These are phyloP conservation scores for Seiridium cupressi DNA, from an alignment of 2,329 filamentous ascomycete genomes.

Conservation along the genomic window DNA sequence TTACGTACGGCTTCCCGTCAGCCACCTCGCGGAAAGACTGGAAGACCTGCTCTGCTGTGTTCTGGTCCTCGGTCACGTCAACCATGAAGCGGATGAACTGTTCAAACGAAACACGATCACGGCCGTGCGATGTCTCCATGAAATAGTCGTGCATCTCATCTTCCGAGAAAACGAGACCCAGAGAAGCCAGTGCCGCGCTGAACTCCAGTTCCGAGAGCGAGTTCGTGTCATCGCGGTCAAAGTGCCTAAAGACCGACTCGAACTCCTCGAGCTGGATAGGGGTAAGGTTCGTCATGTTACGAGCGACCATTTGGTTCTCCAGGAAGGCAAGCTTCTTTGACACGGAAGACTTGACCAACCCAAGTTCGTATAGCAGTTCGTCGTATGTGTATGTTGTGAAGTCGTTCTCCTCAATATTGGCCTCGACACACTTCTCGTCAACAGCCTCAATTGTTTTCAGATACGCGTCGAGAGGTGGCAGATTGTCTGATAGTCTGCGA, in stretches of 20 bases:
- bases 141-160: constrained; percentile 98
- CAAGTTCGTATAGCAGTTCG: constrained; percentile 89
- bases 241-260: constrained; percentile 96
- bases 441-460: constrained; percentile 82
- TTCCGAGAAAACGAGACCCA: constrained; percentile 94
- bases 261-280: constrained; percentile 98
- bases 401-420: constrained; percentile 99
- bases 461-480: constrained; percentile 88
- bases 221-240: constrained; percentile 91
- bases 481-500: constrained; percentile 76
- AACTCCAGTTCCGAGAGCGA: constrained; percentile 92
- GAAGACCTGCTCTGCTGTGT: constrained; percentile 97
- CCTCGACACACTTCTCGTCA: constrained; percentile 87
- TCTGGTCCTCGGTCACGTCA: constrained; percentile 96
- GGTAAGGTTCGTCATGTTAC: constrained; percentile 98
- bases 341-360: constrained; percentile 86
- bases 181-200: constrained; percentile 88
- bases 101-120: constrained; percentile 87
- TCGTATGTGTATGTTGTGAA: constrained; percentile 99
- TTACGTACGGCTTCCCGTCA: constrained; percentile 98
- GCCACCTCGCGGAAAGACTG: constrained; percentile 97
- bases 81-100: constrained; percentile 99
- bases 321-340: constrained; percentile 96
- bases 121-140: constrained; percentile 76
- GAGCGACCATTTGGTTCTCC: constrained; percentile 97